These are phyloP conservation scores for Eucalyptus sp. DNA, from an alignment of 345 rosid genomes.

Conservation along the genomic window DNA sequence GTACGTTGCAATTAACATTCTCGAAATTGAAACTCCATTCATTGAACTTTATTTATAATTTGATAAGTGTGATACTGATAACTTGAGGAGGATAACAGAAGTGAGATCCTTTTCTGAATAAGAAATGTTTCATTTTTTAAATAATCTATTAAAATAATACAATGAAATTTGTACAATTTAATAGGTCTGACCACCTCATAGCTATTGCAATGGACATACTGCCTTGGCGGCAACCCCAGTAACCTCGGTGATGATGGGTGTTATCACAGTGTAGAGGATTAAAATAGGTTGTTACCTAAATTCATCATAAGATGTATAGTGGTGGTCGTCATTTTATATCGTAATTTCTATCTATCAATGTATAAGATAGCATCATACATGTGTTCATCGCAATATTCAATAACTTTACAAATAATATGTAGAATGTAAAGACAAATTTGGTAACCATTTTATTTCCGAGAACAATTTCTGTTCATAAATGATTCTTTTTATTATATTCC, in stretches of 20 bases:
- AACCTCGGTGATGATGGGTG: background rate
- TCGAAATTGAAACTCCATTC: background rate
- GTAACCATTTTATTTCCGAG: fast-evolving
- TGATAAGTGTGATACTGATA: fast-evolving
- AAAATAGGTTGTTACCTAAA: background rate
- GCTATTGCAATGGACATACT: background rate
- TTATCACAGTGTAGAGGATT: background rate
- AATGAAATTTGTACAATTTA: background rate
- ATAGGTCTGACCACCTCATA: fast-evolving
- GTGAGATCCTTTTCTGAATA: background rate
- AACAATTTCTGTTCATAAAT: fast-evolving
- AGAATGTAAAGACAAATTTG: background rate
- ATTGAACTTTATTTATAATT: too few relatives aligned
- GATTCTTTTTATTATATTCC: too few relatives aligned
- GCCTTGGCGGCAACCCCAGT: background rate
- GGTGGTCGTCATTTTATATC: background rate
- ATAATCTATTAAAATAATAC: background rate
- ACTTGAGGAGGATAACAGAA: background rate
- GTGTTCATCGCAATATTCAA: background rate
- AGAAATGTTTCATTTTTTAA: background rate
- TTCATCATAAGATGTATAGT: background rate
- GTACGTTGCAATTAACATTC: background rate
- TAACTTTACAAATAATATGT: background rate
- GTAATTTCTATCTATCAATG: background rate
- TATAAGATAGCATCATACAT: background rate